Base-by-base conservation (phyloP, 257 asterid genomes). In the Primulina eburnea region DNA sequence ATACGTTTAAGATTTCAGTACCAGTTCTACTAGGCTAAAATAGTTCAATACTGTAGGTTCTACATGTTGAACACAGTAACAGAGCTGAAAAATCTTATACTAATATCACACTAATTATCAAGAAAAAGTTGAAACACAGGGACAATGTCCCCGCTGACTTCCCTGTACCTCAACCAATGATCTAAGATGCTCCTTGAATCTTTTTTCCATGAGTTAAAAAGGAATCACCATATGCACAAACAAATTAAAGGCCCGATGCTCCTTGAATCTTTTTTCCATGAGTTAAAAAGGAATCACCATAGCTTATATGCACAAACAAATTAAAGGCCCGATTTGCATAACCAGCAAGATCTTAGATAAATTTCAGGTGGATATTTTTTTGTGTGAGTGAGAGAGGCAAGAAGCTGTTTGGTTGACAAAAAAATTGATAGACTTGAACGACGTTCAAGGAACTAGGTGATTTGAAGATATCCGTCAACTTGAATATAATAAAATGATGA, bases 381-480 rank as follows among this genome's bases (percentile, higher is more conserved):
- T 10, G n/a, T 47, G 18, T 1, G 18, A 47, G 20, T 1, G 50
- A 35, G 33, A 18, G 50, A 28, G 65, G 68, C 58, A 64, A 70
- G 55, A 75, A 26, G 61, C 70, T 47, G 55, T 4, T 47, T 12
- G 55, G 55, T 47, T 18, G 18, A 35, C 24, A 21, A n/a, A n/a
- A 60, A 16, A 47, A 61, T 56, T 4, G 60, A 34, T 8, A 21
- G 38, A 37, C 47, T 64, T 34, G 28, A 59, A 59, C 50, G 73
- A 55, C 57, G 21, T 77, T 56, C 40, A 4, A 35, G 47, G 67
- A 62, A 35, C 8, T 52, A 29, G 30, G 67, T 18, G 38, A 47
- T 50, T 59, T 33, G 18, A 21, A 73, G 67, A 72, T 65, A 56
- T 35, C 65, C 38, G 26, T 57, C 63, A 34, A 10, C 16, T 40